Evolutionary conservation across 1,139 yeast species (phyloP).

Genomic region (Wickerhamomyces sp.): DNA sequence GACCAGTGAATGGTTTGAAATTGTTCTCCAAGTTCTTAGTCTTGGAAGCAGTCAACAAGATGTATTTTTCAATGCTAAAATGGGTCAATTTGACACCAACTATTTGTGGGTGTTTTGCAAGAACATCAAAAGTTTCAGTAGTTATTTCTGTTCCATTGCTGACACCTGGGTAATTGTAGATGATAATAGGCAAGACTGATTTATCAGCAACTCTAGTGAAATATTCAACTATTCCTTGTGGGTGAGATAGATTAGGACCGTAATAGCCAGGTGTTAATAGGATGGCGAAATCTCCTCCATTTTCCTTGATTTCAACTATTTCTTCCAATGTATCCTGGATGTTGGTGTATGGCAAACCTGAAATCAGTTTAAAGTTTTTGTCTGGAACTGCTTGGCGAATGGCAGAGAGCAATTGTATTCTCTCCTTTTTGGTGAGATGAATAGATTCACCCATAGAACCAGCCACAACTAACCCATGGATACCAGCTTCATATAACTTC

Average conservation of each 20-base stretch:
- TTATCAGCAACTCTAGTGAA: conserved; percentile 41
- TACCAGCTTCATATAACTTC: conserved; percentile 30
- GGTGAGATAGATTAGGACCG: conserved; percentile 37
- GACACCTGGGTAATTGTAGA: conserved; percentile 50
- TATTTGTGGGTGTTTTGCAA: conserved; percentile 39
- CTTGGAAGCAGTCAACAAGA: conserved; percentile 23
- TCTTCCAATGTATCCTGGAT: conserved; percentile 14
- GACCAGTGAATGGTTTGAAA: conserved; percentile 38
- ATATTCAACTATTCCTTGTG: conserved; percentile 41
- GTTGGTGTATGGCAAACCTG: conserved; percentile 9
- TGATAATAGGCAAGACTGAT: conserved; percentile 40
- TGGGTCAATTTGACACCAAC: conserved; percentile 47
- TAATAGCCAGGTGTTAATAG: conserved; percentile 45
- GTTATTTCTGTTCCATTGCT: conserved; percentile 33
- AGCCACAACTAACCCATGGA: conserved; percentile 32
- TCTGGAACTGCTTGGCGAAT: conserved; percentile 36
- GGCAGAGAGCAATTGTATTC: conserved; percentile 31
- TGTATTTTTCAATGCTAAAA: conserved; percentile 12
- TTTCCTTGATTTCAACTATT: conserved; percentile 31
- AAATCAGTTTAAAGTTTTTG: conserved; percentile 5
- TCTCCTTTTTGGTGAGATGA: conserved; percentile 40
- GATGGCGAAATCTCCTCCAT: conserved; percentile 43
- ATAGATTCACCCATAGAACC: conserved; percentile 46
- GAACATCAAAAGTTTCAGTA: conserved; percentile 29
- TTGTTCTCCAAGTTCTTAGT: conserved; percentile 18